Evolutionary conservation across 805 yeast genomes (phyloP).

Genomic region (Candida ficus): DNA sequence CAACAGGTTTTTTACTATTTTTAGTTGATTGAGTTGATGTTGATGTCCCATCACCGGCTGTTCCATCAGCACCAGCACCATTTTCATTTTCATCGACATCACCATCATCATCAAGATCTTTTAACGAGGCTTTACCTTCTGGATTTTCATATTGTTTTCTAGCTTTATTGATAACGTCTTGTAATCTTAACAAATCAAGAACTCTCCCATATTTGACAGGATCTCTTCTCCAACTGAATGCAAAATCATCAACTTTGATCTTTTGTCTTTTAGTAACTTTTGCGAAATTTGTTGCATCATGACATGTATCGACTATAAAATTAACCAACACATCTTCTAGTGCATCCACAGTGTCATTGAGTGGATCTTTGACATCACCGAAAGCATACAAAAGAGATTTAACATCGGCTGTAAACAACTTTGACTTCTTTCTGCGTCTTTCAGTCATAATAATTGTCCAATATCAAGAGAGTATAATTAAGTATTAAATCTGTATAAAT

Average conservation of each 20-base stretch:
- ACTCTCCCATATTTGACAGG: slow-evolving; percentile 65
- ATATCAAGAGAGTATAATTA: no score
- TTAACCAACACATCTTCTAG: slow-evolving; percentile 64
- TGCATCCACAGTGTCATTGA: slow-evolving; percentile 57
- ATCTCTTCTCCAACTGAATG: slow-evolving; percentile 63
- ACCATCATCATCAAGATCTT: slow-evolving; percentile 24
- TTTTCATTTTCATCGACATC: slow-evolving; percentile 26
- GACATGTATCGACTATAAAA: slow-evolving; percentile 57
- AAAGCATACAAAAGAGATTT: slow-evolving; percentile 61
- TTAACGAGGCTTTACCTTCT: slow-evolving; percentile 40
- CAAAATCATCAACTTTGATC: slow-evolving; percentile 67
- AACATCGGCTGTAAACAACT: slow-evolving; percentile 44
- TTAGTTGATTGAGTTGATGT: slow-evolving; percentile 15
- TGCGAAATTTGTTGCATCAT: slow-evolving; percentile 47
- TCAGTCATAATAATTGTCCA: no score
- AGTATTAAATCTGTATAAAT: background rate
- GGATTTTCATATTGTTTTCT: slow-evolving; percentile 61
- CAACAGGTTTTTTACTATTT: slow-evolving; percentile 7
- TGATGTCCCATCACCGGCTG: slow-evolving; percentile 7
- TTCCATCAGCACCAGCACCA: slow-evolving; percentile 24
- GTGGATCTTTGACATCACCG: slow-evolving; percentile 68
- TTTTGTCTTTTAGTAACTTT: slow-evolving; percentile 51
- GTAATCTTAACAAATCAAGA: slow-evolving; percentile 54
- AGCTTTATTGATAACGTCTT: slow-evolving; percentile 59
- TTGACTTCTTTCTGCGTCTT: slow-evolving; percentile 33